Evolutionary conservation across 2,329 filamentous ascomycete genomes (phyloP).

Genomic region (Epichloe gansuensis): DNA sequence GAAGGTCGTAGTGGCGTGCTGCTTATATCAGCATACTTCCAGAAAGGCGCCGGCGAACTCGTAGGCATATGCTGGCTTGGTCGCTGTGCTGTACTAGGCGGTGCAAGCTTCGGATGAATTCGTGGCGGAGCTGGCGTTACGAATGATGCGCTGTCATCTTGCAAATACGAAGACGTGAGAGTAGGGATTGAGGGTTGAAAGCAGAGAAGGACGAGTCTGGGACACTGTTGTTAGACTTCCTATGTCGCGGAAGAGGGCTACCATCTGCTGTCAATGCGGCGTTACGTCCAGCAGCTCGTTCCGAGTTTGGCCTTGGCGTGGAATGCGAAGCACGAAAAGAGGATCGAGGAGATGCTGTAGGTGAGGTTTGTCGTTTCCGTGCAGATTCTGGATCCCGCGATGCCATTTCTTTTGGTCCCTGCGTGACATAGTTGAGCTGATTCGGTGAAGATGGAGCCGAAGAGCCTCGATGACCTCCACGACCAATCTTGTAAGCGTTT

Average conservation of each 20-base stretch:
- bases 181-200: slow-evolving; percentile 47
- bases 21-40: slow-evolving; percentile 70
- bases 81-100: slow-evolving; percentile 67
- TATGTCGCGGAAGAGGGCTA: slow-evolving; percentile 48
- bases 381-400: slow-evolving; percentile 37
- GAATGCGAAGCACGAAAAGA: slow-evolving; percentile 39
- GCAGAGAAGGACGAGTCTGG: slow-evolving; percentile 34
- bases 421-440: slow-evolving; percentile 48
- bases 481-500: slow-evolving; percentile 50
- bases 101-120: slow-evolving; percentile 62
- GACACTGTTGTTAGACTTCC: slow-evolving; percentile 25
- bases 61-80: slow-evolving; percentile 81
- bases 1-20: slow-evolving; percentile 53
- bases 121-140: slow-evolving; percentile 63
- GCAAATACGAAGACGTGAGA: slow-evolving; percentile 49
- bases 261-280: slow-evolving; percentile 39
- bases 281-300: slow-evolving; percentile 26
- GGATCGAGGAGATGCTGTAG: slow-evolving; percentile 41
- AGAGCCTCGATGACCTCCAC: slow-evolving; percentile 53
- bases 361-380: slow-evolving; percentile 45
- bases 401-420: slow-evolving; percentile 44
- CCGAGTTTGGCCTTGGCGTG: slow-evolving; percentile 42
- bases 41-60: slow-evolving; percentile 75
- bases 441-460: slow-evolving; percentile 59
- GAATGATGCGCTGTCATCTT: slow-evolving; percentile 48